Evolutionary conservation across 1,139 yeast species (phyloP).

Genomic region (Geotrichum siamense): DNA sequence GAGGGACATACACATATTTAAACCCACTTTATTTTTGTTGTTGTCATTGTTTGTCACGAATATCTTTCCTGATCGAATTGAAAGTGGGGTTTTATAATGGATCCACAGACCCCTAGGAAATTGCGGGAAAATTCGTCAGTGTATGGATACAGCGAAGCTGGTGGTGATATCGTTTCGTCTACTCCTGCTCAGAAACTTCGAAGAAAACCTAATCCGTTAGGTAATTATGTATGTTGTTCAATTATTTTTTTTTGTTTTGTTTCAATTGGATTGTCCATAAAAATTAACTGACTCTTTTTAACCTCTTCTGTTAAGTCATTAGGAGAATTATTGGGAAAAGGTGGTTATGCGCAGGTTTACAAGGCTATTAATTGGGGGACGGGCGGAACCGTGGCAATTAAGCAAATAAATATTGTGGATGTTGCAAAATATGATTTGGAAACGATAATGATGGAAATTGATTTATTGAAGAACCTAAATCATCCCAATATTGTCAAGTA

Average conservation of each 20-base stretch:
- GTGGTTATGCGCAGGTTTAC: conserved; percentile 75
- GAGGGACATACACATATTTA: no score
- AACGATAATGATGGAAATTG: conserved; percentile 40
- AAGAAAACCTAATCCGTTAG: conserved; percentile 8
- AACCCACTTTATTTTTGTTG: no score
- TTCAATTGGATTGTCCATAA: no score
- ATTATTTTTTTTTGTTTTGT: background rate
- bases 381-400: conserved; percentile 72
- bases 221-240: conserved; percentile 13
- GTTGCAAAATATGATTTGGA: conserved; percentile 33
- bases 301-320: conserved; percentile 27
- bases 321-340: conserved; percentile 62
- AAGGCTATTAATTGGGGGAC: conserved; percentile 58
- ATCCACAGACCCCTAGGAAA: conserved; percentile 17
- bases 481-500: conserved; percentile 86
- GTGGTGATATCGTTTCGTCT: conserved; percentile 15
- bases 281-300: background rate
- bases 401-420: conserved; percentile 58
- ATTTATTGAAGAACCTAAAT: conserved; percentile 57
- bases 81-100: no score
- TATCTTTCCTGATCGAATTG: no score
- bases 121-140: conserved; percentile 14
- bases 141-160: conserved; percentile 13
- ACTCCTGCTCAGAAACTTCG: conserved; percentile 16
- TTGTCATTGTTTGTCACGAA: no score